phyloP scores from a whole-genome alignment of 257 asterid genomes.

The Solanum chaucha region DNA sequence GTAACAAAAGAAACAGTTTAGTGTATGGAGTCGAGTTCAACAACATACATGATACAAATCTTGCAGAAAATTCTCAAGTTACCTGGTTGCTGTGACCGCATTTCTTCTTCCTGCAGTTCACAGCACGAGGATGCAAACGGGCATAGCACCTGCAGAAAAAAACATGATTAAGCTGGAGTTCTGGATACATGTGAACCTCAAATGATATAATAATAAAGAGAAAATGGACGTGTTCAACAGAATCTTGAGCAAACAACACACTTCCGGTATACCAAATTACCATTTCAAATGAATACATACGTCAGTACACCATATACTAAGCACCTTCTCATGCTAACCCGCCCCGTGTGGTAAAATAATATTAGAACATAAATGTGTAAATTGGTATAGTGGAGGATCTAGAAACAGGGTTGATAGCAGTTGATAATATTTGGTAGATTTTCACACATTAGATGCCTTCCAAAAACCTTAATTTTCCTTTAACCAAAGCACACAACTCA shows the following conservation, averaged over 20 bases:
- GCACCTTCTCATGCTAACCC: neutral
- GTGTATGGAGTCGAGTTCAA: neutral
- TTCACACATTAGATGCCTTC: neutral
- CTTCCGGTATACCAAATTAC: neutral
- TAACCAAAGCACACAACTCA: neutral
- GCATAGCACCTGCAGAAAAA: conserved; percentile 1
- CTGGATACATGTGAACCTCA: neutral
- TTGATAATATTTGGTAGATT: neutral
- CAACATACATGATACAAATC: neutral
- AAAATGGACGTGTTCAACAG: neutral
- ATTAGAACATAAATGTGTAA: neutral
- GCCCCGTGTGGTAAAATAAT: neutral
- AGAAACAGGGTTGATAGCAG: neutral
- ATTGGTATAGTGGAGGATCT: neutral
- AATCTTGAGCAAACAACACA: neutral
- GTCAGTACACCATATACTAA: neutral
- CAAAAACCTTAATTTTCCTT: neutral
- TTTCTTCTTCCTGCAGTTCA: conserved; percentile 11
- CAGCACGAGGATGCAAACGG: conserved; percentile 6
- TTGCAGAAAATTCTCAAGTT: neutral
- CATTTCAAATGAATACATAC: neutral
- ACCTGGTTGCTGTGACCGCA: conserved; percentile 12
- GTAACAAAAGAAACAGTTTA: neutral
- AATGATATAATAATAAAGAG: neutral
- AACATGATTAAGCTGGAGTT: neutral